phyloP scores from a whole-genome alignment of 192 early-diverging fungal species.

The Helicostylum pulchrum region DNA sequence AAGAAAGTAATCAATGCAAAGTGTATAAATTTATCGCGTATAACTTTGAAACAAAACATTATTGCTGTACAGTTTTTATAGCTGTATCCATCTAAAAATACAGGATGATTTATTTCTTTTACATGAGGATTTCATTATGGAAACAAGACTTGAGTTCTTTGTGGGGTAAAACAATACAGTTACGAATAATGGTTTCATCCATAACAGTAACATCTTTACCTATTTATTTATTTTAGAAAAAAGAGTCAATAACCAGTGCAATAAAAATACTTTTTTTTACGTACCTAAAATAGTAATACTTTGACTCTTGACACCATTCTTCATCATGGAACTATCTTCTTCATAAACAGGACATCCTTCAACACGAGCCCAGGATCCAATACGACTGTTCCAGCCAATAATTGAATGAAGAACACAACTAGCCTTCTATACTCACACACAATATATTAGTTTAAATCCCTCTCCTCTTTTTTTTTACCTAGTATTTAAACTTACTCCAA shows the following conservation, averaged over 20 bases:
- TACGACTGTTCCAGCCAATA: slow-evolving; percentile 90
- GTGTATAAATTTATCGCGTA: too few species aligned
- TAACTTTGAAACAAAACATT: too few species aligned
- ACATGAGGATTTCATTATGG: slow-evolving; percentile 97
- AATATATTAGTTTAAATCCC: neutral
- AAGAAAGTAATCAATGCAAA: too few species aligned
- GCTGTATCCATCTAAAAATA: neutral
- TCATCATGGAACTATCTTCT: slow-evolving; percentile 72
- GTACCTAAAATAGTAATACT: slow-evolving; percentile 85
- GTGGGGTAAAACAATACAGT: slow-evolving; percentile 96
- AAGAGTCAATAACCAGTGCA: neutral
- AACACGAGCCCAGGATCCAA: slow-evolving; percentile 91
- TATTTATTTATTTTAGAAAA: slow-evolving; percentile 16
- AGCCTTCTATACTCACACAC: slow-evolving; percentile 58
- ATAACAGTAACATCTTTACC: slow-evolving; percentile 87
- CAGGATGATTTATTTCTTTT: slow-evolving; percentile 25
- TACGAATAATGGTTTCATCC: slow-evolving; percentile 92
- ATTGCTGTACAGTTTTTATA: neutral
- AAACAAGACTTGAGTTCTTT: slow-evolving; percentile 90
- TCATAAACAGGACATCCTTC: slow-evolving; percentile 76
- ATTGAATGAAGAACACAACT: slow-evolving; percentile 84
- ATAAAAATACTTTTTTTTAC: neutral
- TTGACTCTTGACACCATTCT: slow-evolving; percentile 88
- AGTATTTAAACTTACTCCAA: slow-evolving; percentile 44
- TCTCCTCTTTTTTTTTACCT: neutral